phyloP scores from a whole-genome alignment of 192 early-diverging fungal species.

The Umbelopsis sp. region DNA sequence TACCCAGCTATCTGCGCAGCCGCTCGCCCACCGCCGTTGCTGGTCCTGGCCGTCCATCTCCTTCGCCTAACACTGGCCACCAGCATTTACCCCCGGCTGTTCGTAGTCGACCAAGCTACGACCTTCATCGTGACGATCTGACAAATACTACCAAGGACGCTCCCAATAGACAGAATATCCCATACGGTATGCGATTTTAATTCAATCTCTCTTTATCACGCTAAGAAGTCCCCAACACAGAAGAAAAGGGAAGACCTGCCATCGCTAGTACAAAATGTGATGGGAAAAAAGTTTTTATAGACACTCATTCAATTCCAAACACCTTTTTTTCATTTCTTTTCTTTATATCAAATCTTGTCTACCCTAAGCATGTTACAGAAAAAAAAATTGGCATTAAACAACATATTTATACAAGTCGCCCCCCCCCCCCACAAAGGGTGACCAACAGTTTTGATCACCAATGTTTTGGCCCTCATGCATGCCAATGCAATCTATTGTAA shows the following conservation, averaged over 20 bases:
- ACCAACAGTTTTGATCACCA: too few species aligned
- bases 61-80: background rate
- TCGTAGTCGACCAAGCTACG: conserved; percentile 14
- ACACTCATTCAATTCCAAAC: too few species aligned
- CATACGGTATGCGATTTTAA: conserved; percentile 12
- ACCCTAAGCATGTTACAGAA: too few species aligned
- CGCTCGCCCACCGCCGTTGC: background rate
- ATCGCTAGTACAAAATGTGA: too few species aligned
- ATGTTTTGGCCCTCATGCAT: too few species aligned
- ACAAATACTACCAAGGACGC: background rate
- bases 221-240: background rate
- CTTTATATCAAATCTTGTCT: too few species aligned
- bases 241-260: background rate
- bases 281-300: too few species aligned
- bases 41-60: background rate
- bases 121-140: background rate
- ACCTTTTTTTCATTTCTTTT: too few species aligned
- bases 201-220: background rate
- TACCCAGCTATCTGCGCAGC: background rate
- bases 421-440: too few species aligned
- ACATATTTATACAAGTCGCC: too few species aligned
- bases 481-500: too few species aligned
- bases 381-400: too few species aligned
- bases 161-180: conserved; percentile 6
- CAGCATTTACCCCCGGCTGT: background rate